phyloP scores from a whole-genome alignment of 805 yeast genomes.

The Wickerhamiella brachini region DNA sequence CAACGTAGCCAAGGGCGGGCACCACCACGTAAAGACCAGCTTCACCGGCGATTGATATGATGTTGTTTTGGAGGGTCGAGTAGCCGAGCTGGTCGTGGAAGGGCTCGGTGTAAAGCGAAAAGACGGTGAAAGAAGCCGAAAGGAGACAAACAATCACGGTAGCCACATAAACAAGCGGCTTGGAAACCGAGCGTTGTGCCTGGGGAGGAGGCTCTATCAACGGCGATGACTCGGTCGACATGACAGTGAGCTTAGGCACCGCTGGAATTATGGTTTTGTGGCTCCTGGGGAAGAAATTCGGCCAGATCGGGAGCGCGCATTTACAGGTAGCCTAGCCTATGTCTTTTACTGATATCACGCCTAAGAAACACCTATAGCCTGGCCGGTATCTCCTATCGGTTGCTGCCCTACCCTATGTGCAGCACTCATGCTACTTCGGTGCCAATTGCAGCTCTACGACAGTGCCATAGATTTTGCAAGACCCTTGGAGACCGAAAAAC shows the following conservation, averaged over 20 bases:
- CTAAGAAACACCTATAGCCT: background rate
- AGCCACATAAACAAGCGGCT: conserved; percentile 6
- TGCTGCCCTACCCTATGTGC: background rate
- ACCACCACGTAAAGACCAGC: conserved; percentile 76
- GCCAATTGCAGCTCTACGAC: too few relatives aligned
- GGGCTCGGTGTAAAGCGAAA: conserved; percentile 64
- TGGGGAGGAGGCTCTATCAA: background rate
- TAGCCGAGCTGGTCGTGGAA: conserved; percentile 47
- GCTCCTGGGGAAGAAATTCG: background rate
- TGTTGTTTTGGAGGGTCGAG: conserved; percentile 53
- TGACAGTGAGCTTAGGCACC: background rate
- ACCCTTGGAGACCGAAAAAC: too few relatives aligned
- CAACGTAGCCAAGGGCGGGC: conserved; percentile 68
- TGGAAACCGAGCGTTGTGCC: background rate
- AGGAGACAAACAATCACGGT: conserved; percentile 34
- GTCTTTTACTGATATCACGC: too few relatives aligned
- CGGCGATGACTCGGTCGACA: background rate
- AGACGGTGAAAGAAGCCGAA: conserved; percentile 71
- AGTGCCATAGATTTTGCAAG: too few relatives aligned
- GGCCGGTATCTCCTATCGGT: background rate
- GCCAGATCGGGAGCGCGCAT: too few relatives aligned
- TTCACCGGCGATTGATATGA: conserved; percentile 59
- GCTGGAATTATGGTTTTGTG: background rate
- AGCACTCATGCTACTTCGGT: too few relatives aligned
- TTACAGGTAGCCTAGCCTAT: too few relatives aligned